Percentiles rank a stretch among this genome's conserved stretches.
Conservation (phyloP, 2,329 filamentous ascomycete genomes). For the Penicillium psychrosexuale region DNA sequence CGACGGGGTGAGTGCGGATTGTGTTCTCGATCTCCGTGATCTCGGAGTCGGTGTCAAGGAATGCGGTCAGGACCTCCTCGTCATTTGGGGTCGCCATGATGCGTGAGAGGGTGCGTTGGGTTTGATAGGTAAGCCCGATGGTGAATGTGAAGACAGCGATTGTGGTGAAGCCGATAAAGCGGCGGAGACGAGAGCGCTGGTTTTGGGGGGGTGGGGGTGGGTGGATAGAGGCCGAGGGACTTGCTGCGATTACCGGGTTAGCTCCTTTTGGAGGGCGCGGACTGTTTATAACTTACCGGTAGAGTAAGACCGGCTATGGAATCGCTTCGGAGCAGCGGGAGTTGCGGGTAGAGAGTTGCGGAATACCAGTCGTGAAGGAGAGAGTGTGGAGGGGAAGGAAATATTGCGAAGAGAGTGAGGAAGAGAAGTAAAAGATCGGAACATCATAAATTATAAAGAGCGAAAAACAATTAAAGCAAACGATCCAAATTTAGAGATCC, state of each 20-base stretch:
- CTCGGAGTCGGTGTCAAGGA: conserved; percentile 54
- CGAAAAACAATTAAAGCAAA: not conserved
- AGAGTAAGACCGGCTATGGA: conserved; percentile 2
- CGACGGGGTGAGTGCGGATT: conserved; percentile 74
- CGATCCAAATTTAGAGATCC: not conserved
- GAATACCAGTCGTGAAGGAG: conserved; percentile 13
- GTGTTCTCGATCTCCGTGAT: conserved; percentile 63
- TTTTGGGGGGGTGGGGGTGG: conserved; percentile 13
- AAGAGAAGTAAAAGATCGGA: conserved; percentile 1
- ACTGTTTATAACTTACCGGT: conserved; percentile 6
- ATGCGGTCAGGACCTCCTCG: conserved; percentile 69
- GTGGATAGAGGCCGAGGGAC: not conserved
- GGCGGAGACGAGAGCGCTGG: conserved; percentile 31
- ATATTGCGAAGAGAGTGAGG: not conserved
- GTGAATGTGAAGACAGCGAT: conserved; percentile 36
- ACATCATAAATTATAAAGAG: conserved; percentile 8
- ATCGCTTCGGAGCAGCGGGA: not conserved
- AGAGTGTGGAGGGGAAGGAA: conserved; percentile 21
- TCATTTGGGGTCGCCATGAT: conserved; percentile 53
- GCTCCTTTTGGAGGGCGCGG: not conserved
- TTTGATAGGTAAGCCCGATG: conserved; percentile 30
- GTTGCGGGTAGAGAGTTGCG: not conserved
- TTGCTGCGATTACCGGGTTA: conserved; percentile 4
- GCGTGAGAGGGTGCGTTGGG: conserved; percentile 23
- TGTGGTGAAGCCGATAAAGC: conserved; percentile 36